These are phyloP conservation scores for Candolleomyces eurysporus DNA, from an alignment of 768 basidiomycete genomes.

Conservation along the genomic window DNA sequence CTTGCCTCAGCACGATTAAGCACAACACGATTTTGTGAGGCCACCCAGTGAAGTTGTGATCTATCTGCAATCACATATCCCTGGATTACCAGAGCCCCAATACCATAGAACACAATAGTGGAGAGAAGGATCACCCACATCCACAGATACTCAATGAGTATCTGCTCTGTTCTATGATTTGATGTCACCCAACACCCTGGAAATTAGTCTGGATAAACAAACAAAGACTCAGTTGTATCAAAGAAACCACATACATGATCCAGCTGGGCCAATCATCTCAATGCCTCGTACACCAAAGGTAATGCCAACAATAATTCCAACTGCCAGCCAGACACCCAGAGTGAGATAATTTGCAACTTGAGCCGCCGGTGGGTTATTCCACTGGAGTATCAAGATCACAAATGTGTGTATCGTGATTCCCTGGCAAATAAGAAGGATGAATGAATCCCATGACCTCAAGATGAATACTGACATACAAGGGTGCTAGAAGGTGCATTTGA, in stretches of 20 bases:
- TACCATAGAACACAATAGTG: constrained; percentile 1
- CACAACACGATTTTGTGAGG: not conserved
- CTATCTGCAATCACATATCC: not conserved
- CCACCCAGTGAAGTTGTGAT: not conserved
- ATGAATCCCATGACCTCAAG: not conserved
- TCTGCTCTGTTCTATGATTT: not conserved
- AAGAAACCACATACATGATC: constrained; percentile 3
- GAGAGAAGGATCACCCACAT: constrained; percentile 7
- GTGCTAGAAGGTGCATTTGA: not conserved
- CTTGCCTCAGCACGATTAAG: not conserved
- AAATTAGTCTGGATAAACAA: not conserved
- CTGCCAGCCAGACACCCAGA: constrained; percentile 2
- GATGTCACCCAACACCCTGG: constrained; percentile 9
- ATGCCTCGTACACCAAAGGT: not conserved
- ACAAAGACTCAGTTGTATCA: not conserved
- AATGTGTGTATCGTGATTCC: constrained; percentile 9
- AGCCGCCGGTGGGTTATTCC: not conserved
- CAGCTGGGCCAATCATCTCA: constrained; percentile 6
- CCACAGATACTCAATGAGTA: constrained; percentile 5
- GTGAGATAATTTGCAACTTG: constrained; percentile 4
- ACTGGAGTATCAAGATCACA: constrained; percentile 1
- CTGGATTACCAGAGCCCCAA: constrained; percentile 3
- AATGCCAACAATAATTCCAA: not conserved
- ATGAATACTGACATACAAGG: not conserved
- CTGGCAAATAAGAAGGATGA: not conserved